Conservation (phyloP, 208 protist genomes). For the Acanthamoeba royreba region DNA sequence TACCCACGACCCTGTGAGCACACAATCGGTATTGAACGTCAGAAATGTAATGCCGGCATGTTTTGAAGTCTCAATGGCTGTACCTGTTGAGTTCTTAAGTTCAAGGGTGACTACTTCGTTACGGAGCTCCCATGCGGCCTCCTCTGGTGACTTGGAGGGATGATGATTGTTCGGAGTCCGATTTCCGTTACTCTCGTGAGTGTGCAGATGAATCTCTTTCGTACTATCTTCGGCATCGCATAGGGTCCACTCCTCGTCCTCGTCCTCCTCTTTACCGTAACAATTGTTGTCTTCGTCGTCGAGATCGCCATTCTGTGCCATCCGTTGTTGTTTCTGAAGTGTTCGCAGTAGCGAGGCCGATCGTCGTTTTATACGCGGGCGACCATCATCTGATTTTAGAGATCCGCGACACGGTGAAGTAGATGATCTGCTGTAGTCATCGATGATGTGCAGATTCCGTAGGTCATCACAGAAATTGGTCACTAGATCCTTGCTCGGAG, state of each 20-base stretch:
- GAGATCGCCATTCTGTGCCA: background rate
- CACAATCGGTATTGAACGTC: background rate
- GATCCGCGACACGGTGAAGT: background rate
- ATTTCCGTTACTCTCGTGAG: background rate
- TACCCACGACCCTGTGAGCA: background rate
- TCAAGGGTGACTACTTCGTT: slow-evolving; percentile 44
- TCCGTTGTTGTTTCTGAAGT: slow-evolving; percentile 20
- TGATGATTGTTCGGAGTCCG: background rate
- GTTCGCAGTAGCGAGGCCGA: background rate
- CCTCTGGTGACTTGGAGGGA: background rate
- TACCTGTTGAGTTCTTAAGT: background rate
- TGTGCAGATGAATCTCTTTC: background rate
- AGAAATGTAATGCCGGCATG: background rate
- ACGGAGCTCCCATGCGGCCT: background rate
- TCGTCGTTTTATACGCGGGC: slow-evolving; percentile 46
- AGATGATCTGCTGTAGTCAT: slow-evolving; percentile 37
- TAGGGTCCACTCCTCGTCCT: background rate
- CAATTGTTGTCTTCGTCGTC: background rate
- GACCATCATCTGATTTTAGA: background rate
- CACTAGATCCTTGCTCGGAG: slow-evolving; percentile 27
- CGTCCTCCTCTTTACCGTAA: background rate
- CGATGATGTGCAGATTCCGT: slow-evolving; percentile 47
- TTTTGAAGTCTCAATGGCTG: no score
- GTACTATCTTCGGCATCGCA: background rate
- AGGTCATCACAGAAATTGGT: slow-evolving; percentile 42